phyloP scores from a whole-genome alignment of 2,329 filamentous ascomycete species.

The Pestalotiopsis sp. region DNA sequence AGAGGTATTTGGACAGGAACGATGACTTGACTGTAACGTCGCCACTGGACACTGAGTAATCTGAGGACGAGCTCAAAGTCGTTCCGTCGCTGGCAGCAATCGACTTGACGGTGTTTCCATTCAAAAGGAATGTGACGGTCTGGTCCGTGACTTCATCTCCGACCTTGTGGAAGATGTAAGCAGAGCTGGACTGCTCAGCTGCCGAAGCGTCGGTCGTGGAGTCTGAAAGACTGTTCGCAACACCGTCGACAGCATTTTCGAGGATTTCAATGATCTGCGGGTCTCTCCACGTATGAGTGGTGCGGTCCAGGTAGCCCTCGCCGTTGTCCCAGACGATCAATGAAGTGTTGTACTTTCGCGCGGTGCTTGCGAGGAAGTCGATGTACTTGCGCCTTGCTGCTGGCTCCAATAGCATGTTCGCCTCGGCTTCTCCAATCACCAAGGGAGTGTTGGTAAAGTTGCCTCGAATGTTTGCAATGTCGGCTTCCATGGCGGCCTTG shows the following conservation, averaged over 20 bases:
- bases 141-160: constrained; percentile 44
- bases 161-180: constrained; percentile 56
- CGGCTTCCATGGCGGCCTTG: constrained; percentile 48
- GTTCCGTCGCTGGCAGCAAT: constrained; percentile 38
- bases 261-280: constrained; percentile 49
- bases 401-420: constrained; percentile 52
- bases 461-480: constrained; percentile 51
- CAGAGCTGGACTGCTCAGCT: constrained; percentile 49
- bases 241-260: constrained; percentile 43
- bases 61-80: constrained; percentile 37
- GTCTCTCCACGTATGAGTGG: constrained; percentile 52
- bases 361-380: constrained; percentile 53
- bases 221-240: constrained; percentile 52
- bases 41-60: constrained; percentile 49
- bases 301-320: constrained; percentile 55
- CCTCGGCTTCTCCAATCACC: constrained; percentile 60
- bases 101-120: constrained; percentile 52
- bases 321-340: constrained; percentile 64
- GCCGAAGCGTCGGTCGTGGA: constrained; percentile 51
- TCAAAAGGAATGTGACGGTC: constrained; percentile 52
- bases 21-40: constrained; percentile 48
- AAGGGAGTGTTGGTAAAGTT: constrained; percentile 60
- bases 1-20: constrained; percentile 49
- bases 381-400: constrained; percentile 61
- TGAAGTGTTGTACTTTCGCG: constrained; percentile 50